Evolutionary conservation across 129 eudicot genomes (phyloP).

Genomic region (Logfia minima): DNA sequence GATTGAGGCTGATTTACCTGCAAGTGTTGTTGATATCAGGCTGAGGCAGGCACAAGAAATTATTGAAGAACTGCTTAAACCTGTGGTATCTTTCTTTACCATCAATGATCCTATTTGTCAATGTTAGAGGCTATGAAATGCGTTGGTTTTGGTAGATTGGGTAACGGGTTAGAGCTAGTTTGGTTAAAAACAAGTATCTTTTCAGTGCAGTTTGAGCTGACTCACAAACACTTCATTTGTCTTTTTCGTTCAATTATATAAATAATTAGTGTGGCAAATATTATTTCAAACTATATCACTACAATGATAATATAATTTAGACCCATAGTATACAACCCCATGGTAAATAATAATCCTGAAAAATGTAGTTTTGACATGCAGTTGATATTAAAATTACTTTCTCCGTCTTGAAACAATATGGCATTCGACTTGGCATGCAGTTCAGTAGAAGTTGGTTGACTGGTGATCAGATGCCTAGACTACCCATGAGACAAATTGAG

Average conservation of each 20-base stretch:
- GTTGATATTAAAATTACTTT: background rate
- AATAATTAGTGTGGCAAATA: background rate
- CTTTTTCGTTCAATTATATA: background rate
- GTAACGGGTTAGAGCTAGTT: background rate
- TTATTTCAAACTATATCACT: no score
- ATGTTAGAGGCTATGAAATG: background rate
- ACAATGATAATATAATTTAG: background rate
- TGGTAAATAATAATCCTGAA: background rate
- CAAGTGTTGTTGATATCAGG: slow-evolving; percentile 65
- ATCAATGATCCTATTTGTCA: slow-evolving; percentile 5
- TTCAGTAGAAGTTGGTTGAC: background rate
- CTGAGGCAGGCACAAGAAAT: slow-evolving; percentile 79
- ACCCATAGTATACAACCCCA: background rate
- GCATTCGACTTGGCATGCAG: background rate
- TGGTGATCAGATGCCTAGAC: no score
- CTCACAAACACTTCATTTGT: background rate
- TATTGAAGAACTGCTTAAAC: slow-evolving; percentile 76
- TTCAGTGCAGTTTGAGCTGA: background rate
- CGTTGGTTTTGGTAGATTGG: background rate
- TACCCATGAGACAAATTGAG: no score
- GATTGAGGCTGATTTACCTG: slow-evolving; percentile 84
- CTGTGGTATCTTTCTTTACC: slow-evolving; percentile 61
- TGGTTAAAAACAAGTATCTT: background rate
- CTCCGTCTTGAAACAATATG: background rate
- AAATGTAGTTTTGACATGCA: background rate